Evolutionary conservation across 805 yeast genomes (phyloP), one percentile per base, ranked within the genome.

Genomic region (Candida argentea): DNA sequence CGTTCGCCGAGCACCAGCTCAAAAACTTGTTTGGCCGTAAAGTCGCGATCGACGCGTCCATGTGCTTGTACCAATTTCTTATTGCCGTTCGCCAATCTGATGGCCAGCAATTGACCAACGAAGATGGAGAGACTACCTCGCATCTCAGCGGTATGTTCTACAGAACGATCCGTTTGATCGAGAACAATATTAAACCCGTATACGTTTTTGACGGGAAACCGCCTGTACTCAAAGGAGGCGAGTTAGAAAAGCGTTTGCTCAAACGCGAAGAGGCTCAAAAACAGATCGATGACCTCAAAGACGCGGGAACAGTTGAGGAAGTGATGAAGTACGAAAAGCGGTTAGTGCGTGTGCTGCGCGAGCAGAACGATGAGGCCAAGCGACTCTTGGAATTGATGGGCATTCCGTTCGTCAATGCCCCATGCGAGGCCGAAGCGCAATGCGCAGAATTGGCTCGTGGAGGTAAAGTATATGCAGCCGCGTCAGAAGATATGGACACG

Each of bases 401-500:
- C 0, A 81, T 91, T 27, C 99, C 99, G 2, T 83, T 63, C 42
- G 80, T 91, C 4, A 76, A 74, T 30, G 97, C 98, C 0, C 98
- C 99, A 2, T 79, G 95, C 50, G 99, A 91, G 55, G 99, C 99
- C 2, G 99, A 91, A 52, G 95, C 98, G 0, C 97, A 91, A 46
- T 91, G 98, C 62, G 97, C 98, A 0, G 91, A 76, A 37, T 57
- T 91, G 26, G 96, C 96, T 3, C 71, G 75, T 33, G 71, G 74
- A 8, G 96, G 95, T 2, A 86, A 85, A 47, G 97, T 89, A 0
- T 91, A 77, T 49, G 98, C 94, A 6, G 95, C 97, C 3, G 98
- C 96, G 1, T 81, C 94, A 5, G 98, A 91, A 52, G 98, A 91
- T 72, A 91, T 91, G 98, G 98, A 91, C 56, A 91, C 98, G 1